Percentiles rank a stretch among this genome's conserved stretches.
phyloP scores from a whole-genome alignment of 1,284 basidiomycete species.

The Ceratobasidium theobromae region DNA sequence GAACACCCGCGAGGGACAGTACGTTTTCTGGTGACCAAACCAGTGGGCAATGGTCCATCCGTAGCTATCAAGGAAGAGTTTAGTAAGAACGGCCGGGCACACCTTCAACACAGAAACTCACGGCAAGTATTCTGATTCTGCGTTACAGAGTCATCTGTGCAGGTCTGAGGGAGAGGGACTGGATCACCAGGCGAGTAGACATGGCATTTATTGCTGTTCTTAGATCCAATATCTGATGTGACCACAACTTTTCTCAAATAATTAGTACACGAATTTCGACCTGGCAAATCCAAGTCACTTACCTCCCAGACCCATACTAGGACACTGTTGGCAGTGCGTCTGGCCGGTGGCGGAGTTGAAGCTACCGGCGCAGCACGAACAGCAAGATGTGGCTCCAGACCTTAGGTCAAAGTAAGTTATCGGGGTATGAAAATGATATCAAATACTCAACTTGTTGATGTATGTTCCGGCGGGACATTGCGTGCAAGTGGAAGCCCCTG shows the following conservation, averaged over 20 bases:
- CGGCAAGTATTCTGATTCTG: constrained; percentile 8
- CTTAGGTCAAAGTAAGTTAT: background rate
- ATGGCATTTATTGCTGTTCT: constrained; percentile 8
- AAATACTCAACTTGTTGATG: background rate
- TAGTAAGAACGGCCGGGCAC: background rate
- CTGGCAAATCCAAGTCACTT: background rate
- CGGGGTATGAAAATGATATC: background rate
- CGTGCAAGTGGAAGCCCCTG: constrained; percentile 6
- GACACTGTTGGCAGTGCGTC: constrained; percentile 17
- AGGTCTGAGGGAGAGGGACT: background rate
- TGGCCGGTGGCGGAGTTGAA: constrained; percentile 13
- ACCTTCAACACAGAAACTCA: background rate
- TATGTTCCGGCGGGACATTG: constrained; percentile 12
- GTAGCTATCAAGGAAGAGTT: background rate
- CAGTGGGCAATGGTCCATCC: constrained; percentile 1
- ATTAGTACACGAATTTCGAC: no score
- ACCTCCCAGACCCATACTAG: no score
- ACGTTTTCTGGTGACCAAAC: background rate
- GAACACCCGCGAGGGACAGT: constrained; percentile 7
- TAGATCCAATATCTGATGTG: constrained; percentile 3
- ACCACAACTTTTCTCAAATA: constrained; percentile 4
- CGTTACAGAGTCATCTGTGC: constrained; percentile 5
- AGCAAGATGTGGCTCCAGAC: constrained; percentile 18
- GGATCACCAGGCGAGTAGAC: constrained; percentile 1
- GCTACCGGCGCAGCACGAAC: constrained; percentile 16